phyloP scores from a whole-genome alignment of 306 rosid species.

The Prunus dulcis region DNA sequence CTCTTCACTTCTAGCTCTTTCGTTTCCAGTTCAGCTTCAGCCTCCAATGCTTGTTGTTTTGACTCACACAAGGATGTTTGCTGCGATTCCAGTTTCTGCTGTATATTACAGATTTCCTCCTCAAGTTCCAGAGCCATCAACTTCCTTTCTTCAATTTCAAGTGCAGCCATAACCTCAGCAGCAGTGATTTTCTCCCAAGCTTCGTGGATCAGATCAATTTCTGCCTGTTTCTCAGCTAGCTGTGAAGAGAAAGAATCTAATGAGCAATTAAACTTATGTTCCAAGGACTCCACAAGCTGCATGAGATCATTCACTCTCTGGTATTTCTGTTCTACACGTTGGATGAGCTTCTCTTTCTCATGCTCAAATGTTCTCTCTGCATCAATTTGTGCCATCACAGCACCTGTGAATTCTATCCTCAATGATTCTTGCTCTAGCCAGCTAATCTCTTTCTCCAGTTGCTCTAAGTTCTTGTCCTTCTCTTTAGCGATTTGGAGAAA shows the following conservation, averaged over 20 bases:
- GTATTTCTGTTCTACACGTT: constrained; percentile 33
- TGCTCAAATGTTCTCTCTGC: constrained; percentile 34
- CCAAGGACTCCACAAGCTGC: constrained; percentile 45
- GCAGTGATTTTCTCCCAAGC: constrained; percentile 55
- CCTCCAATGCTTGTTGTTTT: constrained; percentile 49
- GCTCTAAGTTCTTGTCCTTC: constrained; percentile 51
- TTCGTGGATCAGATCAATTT: constrained; percentile 49
- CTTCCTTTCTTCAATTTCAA: constrained; percentile 69
- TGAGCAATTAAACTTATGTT: constrained; percentile 45
- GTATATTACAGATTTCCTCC: constrained; percentile 42
- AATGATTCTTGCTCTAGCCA: constrained; percentile 50
- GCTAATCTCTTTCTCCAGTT: constrained; percentile 48
- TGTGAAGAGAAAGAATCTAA: constrained; percentile 46
- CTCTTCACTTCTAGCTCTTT: constrained; percentile 41
- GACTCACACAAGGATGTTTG: constrained; percentile 39
- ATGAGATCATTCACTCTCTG: constrained; percentile 37
- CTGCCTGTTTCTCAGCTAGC: constrained; percentile 53
- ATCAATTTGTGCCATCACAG: constrained; percentile 38
- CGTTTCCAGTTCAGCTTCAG: constrained; percentile 48
- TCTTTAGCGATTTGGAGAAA: constrained; percentile 32
- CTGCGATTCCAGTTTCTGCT: constrained; percentile 49
- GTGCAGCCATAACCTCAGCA: constrained; percentile 51
- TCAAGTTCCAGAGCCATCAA: constrained; percentile 61
- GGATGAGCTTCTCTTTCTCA: constrained; percentile 37
- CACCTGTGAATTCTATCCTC: constrained; percentile 52